Evolutionary conservation across 2,329 filamentous ascomycete genomes (phyloP), one percentile per base, ranked within the genome.

Genomic region (Aureobasidium namibiae): DNA sequence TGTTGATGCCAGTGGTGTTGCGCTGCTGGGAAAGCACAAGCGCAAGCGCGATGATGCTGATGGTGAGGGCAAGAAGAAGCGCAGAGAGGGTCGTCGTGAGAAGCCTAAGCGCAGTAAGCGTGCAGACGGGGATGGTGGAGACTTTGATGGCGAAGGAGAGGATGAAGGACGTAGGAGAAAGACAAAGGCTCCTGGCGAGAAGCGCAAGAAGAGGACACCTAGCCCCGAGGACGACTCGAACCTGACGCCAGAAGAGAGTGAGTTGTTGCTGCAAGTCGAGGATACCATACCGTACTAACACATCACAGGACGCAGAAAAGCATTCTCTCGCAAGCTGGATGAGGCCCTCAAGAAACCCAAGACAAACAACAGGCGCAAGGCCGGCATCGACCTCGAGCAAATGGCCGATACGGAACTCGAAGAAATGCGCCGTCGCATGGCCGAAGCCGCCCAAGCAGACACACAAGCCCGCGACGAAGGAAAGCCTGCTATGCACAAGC

Each of bases 331-430:
- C 65, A 88, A 89, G 59, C 90, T 97, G 76, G 90, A 96, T 72
- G 89, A 89, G 60, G 91, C 92, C 1, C 79, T 95, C 66, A 95
- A 95, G 77, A 89, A 89, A 66, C 85, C 88, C 59, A 90, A 89
- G 67, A 81, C 86, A 63, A 81, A 87, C 65, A 76, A 76, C 74
- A 83, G 82, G 63, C 92, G 90, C 79, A 90, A 90, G 78, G 89
- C 92, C 70, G 92, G 94, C 66, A 91, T 95, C 72, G 92, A 97
- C 65, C 80, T 97, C 48, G 92, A 96, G 71, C 87, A 90, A 67
- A 87, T 89, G 75, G 89, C 92, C 65, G 94, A 97, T 70, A 88
- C 91, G 45, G 87, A 95, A 69, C 91, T 99, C 63, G 90, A 90
- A 60, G 81, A 87, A 50, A 87, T 99, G 72, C 94, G 94, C 69